These are phyloP conservation scores for Aspergillus leporis DNA, from an alignment of 495 filamentous ascomycete genomes.

Conservation along the genomic window DNA sequence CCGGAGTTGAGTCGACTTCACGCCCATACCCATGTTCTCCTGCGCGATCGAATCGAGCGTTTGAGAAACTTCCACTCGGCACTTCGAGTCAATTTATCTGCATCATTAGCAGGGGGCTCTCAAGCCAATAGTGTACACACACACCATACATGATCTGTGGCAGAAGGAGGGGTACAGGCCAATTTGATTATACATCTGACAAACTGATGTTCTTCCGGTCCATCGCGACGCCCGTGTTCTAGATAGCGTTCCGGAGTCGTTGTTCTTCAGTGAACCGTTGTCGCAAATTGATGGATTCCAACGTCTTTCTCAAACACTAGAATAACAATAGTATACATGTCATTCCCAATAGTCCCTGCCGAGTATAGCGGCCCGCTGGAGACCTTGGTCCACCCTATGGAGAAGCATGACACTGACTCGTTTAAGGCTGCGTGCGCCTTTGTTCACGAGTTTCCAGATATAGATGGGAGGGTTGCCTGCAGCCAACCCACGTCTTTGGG, in stretches of 20 bases:
- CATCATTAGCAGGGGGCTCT: not conserved
- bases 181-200: not conserved
- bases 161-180: not conserved
- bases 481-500: not conserved
- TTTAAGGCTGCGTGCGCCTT: not conserved
- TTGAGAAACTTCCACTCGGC: not conserved
- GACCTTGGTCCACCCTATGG: not conserved
- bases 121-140: not conserved
- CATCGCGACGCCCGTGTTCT: not conserved
- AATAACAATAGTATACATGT: not conserved
- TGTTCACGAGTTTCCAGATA: not conserved
- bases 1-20: not conserved
- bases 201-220: not conserved
- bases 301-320: not conserved
- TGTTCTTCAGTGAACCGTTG: not conserved
- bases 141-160: not conserved
- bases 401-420: not conserved
- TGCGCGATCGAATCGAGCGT: not conserved
- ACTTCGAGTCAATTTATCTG: not conserved
- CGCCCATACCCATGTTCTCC: slow-evolving; percentile 1
- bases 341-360: not conserved
- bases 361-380: not conserved
- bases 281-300: not conserved
- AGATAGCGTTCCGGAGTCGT: not conserved
- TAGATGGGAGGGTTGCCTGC: not conserved